Base-by-base conservation (phyloP, 257 asterid genomes). In the Knoxia roxburghii region DNA sequence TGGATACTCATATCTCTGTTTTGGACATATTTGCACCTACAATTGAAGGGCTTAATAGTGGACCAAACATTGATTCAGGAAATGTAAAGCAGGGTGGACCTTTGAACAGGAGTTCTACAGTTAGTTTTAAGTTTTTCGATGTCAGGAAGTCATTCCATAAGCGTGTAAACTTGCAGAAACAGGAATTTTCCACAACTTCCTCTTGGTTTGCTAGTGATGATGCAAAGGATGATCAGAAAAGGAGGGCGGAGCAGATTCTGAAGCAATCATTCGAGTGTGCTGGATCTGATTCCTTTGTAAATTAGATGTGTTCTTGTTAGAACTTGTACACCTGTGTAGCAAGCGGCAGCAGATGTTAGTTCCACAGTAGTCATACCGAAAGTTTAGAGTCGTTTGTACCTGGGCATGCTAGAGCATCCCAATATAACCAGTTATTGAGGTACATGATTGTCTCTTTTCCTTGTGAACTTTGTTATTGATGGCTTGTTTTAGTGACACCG, bases 201-300 rank as follows among this genome's bases (percentile, higher is more conserved):
- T 40, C 68, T 65, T 79, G 89, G 87, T 84, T 87, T 72, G 71
- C 70, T 40, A 77, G 76, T 55, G 87, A 80, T 64, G 80, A 69
- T 41, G 75, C 71, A 49, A 76, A 76, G 59, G 82, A 77, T 21
- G 81, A 72, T 51, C 76, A 66, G 81, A 78, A 78, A 66, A 71
- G 70, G 73, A 72, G 58, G 68, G 73, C 68, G 18, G 87, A 82
- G 64, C 73, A 69, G 68, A 78, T 80, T 72, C 82, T 75, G 57
- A 68, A 56, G 76, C 69, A 75, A 68, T 69, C 79, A 69, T 70
- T 65, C 18, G 85, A 81, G 69, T 72, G 67, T 69, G 15, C 74
- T 73, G 62, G 82, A 80, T 45, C 73, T 67, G 71, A 68, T 80
- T 79, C 72, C 73, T 45, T 79, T 87, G 90, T 90, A 86, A 83